Conservation (phyloP, 176 grass and related monocot species). For the Paspalum vaginatum region DNA sequence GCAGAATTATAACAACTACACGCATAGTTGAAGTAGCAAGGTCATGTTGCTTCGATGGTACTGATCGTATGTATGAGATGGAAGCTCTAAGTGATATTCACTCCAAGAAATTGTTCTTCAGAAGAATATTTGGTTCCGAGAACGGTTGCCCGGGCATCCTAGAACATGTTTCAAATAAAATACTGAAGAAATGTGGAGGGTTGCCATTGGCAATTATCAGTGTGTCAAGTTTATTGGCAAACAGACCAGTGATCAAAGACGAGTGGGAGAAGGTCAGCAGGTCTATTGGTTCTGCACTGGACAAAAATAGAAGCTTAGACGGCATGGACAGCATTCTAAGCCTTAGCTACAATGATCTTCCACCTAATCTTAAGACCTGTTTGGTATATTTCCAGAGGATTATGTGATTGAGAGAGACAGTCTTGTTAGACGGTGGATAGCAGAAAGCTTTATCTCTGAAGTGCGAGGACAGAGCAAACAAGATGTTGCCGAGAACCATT, state of each 20-base stretch:
- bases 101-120: background rate
- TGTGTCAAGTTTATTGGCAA: background rate
- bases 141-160: background rate
- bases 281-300: slow-evolving; percentile 28
- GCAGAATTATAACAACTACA: slow-evolving; percentile 16
- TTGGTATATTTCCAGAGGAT: slow-evolving; percentile 7
- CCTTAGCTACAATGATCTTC: slow-evolving; percentile 28
- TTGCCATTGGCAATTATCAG: slow-evolving; percentile 13
- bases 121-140: background rate
- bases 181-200: slow-evolving; percentile 3
- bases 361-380: background rate
- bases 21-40: background rate
- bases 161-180: background rate
- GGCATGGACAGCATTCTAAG: slow-evolving; percentile 25
- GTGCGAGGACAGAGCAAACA: background rate
- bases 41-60: background rate
- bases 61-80: slow-evolving; percentile 9
- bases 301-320: background rate
- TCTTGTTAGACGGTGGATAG: slow-evolving; percentile 7
- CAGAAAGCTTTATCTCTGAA: slow-evolving; percentile 9
- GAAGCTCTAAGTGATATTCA: slow-evolving; percentile 1
- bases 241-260: background rate
- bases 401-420: background rate
- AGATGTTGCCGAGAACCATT: background rate
- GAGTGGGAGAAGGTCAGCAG: slow-evolving; percentile 33